Conservation (phyloP, 2,329 filamentous ascomycete species). For the Helotiales sp. region DNA sequence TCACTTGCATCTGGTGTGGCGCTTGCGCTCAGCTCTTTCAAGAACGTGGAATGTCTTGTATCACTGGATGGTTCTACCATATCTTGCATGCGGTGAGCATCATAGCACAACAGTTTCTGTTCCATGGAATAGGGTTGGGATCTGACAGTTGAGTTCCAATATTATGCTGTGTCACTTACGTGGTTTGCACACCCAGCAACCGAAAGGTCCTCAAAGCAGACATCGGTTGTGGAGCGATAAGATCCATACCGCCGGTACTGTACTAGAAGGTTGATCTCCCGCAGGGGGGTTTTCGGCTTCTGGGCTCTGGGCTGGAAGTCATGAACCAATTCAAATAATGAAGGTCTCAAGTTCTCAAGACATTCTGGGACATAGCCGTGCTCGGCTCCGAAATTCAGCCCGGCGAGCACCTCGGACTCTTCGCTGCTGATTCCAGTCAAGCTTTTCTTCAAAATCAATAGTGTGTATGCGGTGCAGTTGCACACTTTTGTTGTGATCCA, state of each 20-base stretch:
- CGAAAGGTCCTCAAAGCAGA: background rate
- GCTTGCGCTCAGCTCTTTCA: background rate
- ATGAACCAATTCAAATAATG: too few relatives aligned
- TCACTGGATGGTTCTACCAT: background rate
- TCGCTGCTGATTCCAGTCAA: background rate
- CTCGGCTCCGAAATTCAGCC: background rate
- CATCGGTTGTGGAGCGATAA: too few relatives aligned
- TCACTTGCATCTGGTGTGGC: background rate
- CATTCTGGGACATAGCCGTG: background rate
- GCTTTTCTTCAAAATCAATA: conserved; percentile 3
- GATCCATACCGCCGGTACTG: background rate
- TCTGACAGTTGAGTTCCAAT: background rate
- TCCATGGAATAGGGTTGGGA: background rate
- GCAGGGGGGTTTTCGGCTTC: background rate
- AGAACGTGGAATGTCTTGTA: background rate
- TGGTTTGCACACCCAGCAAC: background rate
- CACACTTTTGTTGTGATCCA: background rate
- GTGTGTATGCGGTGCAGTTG: conserved; percentile 4
- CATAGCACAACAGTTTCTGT: background rate
- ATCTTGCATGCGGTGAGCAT: background rate
- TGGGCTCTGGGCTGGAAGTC: background rate
- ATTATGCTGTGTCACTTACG: conserved; percentile 3
- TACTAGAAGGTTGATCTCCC: background rate
- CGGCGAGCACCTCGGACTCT: background rate
- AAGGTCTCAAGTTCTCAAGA: too few relatives aligned